These are phyloP conservation scores for Anisodus acutangulus DNA, from an alignment of 257 asterid species.

Conservation along the genomic window DNA sequence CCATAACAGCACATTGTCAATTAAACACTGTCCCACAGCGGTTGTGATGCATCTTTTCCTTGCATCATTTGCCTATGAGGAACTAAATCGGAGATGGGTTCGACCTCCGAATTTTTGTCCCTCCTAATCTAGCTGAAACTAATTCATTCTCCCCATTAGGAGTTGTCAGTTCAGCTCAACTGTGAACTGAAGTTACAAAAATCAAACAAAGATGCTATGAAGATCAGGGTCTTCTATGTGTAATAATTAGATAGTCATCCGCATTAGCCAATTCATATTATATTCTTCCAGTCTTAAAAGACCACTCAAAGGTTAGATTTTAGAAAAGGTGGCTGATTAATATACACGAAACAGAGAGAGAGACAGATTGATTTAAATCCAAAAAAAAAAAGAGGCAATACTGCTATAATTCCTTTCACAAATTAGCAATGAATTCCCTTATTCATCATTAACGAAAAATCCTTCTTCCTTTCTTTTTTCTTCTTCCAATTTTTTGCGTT, in stretches of 20 bases:
- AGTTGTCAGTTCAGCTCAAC: background rate
- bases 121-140: background rate
- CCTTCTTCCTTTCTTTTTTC: background rate
- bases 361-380: background rate
- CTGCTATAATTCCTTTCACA: background rate
- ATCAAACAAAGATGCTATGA: conserved; percentile 16
- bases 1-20: background rate
- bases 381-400: background rate
- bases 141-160: background rate
- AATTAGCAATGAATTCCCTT: conserved; percentile 22
- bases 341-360: background rate
- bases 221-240: background rate
- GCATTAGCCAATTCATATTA: background rate
- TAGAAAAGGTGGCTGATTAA: conserved; percentile 10
- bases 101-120: background rate
- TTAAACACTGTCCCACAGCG: background rate
- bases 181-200: background rate
- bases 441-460: background rate
- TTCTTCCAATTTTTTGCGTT: background rate
- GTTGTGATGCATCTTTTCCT: conserved; percentile 9
- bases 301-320: background rate
- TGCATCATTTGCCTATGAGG: background rate
- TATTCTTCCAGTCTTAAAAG: conserved; percentile 1
- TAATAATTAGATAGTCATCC: background rate
- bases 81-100: background rate